phyloP scores from a whole-genome alignment of 306 rosid genomes.

The Rubus parviflorus region DNA sequence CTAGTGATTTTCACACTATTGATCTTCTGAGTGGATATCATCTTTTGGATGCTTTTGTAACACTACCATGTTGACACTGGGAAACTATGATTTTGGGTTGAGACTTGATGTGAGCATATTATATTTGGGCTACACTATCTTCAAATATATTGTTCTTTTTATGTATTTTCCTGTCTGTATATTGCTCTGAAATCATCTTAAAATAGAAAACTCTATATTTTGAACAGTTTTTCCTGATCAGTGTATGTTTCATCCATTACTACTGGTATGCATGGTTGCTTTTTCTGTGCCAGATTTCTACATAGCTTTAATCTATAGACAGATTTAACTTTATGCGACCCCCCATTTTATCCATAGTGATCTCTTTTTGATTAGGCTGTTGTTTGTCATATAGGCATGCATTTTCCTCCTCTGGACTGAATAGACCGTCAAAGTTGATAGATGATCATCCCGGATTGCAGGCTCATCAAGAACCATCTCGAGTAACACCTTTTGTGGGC shows the following conservation, averaged over 20 bases:
- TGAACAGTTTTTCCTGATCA: neutral
- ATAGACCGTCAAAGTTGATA: constrained; percentile 30
- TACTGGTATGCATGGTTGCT: constrained; percentile 2
- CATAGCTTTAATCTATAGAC: constrained; percentile 16
- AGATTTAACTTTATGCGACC: constrained; percentile 11
- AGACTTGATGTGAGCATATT: neutral
- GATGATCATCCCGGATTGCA: constrained; percentile 28
- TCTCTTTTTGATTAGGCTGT: constrained; percentile 24
- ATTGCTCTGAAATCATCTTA: neutral
- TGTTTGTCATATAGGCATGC: constrained; percentile 45
- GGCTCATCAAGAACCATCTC: constrained; percentile 37
- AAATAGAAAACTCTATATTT: neutral
- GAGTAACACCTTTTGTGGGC: constrained; percentile 30
- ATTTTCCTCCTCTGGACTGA: constrained; percentile 33
- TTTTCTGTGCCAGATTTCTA: constrained; percentile 14
- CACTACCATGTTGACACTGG: constrained; percentile 20
- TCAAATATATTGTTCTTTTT: neutral
- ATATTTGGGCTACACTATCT: neutral
- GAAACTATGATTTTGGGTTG: constrained; percentile 16
- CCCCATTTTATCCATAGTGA: constrained; percentile 1
- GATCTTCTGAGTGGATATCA: neutral
- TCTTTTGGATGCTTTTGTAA: constrained; percentile 10
- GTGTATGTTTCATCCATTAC: neutral
- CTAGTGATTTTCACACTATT: neutral
- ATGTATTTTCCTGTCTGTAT: neutral